A percentile compares a stretch with the other conserved stretches of the same genome.
Conservation (phyloP, 1,284 basidiomycete species). For the Marasmius fiardii region DNA sequence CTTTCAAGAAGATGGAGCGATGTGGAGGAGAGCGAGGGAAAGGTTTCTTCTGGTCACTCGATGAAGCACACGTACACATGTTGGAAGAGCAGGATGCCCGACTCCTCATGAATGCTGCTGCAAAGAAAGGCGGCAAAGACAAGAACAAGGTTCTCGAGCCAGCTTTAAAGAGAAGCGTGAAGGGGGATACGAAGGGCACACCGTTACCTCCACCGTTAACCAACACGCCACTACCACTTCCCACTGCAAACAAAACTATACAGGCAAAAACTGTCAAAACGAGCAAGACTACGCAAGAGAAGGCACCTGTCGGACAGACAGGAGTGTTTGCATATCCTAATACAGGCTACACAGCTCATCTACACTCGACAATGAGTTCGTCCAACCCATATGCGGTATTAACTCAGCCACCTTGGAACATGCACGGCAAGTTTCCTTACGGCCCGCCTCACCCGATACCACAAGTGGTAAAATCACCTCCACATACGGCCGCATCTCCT, state of each 20-base stretch:
- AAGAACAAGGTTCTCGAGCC: constrained; percentile 53
- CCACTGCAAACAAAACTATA: constrained; percentile 7
- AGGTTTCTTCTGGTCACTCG: constrained; percentile 87
- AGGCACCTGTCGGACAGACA: not conserved
- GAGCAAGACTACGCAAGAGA: not conserved
- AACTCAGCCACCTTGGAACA: constrained; percentile 17
- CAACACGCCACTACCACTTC: constrained; percentile 1
- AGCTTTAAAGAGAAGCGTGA: constrained; percentile 61
- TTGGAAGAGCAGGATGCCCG: constrained; percentile 69
- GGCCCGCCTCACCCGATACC: constrained; percentile 6
- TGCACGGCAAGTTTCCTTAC: constrained; percentile 9
- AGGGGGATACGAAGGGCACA: constrained; percentile 47
- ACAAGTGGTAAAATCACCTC: constrained; percentile 16
- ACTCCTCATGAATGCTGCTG: constrained; percentile 31
- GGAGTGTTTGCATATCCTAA: constrained; percentile 33
- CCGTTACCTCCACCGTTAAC: constrained; percentile 64
- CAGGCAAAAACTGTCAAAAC: constrained; percentile 10
- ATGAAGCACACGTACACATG: constrained; percentile 64
- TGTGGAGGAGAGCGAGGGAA: constrained; percentile 85
- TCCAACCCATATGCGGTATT: constrained; percentile 37
- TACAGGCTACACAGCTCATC: constrained; percentile 17
- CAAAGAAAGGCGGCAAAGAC: constrained; percentile 33
- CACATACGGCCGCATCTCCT: constrained; percentile 1
- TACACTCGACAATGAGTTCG: constrained; percentile 22
- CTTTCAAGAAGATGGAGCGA: constrained; percentile 83